These are phyloP conservation scores for Sistotremastrum suecicum DNA, from an alignment of 768 basidiomycete species.

Conservation along the genomic window DNA sequence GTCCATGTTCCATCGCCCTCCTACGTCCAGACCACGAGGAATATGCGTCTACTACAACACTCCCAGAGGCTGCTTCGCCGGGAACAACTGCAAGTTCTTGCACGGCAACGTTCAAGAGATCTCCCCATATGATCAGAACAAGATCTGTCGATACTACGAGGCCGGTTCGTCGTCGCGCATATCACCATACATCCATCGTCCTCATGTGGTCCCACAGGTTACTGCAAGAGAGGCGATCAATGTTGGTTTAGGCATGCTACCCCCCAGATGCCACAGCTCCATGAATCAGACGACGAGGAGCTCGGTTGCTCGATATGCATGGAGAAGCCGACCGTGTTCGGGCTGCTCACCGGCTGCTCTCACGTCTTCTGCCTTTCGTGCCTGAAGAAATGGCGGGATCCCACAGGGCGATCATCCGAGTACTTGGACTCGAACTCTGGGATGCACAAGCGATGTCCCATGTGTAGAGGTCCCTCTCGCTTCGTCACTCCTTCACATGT, in stretches of 20 bases:
- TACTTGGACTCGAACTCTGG: constrained; percentile 29
- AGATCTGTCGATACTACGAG: constrained; percentile 53
- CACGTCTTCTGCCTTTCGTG: constrained; percentile 77
- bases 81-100: constrained; percentile 61
- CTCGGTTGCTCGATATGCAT: constrained; percentile 63
- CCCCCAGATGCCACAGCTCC: constrained; percentile 1
- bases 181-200: neutral
- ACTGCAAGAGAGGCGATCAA: constrained; percentile 49
- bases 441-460: constrained; percentile 63
- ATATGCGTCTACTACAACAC: constrained; percentile 54
- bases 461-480: constrained; percentile 52
- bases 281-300: constrained; percentile 21
- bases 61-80: constrained; percentile 55
- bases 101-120: constrained; percentile 40
- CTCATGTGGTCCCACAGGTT: constrained; percentile 28
- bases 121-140: constrained; percentile 58
- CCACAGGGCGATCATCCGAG: constrained; percentile 35
- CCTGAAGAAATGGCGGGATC: constrained; percentile 65
- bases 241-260: constrained; percentile 66
- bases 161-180: constrained; percentile 25
- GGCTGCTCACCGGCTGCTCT: constrained; percentile 54
- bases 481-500: constrained; percentile 65
- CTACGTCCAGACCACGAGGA: constrained; percentile 57
- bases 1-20: no score
- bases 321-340: constrained; percentile 56